Evolutionary conservation across 129 eudicot genomes (phyloP).

Genomic region (Logfia minima): DNA sequence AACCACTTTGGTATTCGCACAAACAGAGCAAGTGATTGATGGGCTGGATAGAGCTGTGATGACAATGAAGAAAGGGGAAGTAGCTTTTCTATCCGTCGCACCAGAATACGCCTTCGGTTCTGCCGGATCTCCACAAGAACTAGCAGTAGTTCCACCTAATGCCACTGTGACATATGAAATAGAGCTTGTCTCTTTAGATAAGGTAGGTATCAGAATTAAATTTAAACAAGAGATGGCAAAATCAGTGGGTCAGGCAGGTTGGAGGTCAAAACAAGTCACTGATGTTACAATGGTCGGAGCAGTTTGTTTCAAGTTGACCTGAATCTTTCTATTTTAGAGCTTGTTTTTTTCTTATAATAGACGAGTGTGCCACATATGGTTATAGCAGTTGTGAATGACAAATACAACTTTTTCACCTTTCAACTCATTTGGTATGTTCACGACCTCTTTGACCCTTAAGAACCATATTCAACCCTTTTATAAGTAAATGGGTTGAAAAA

Average conservation of each 20-base stretch:
- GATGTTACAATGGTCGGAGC: too few species aligned
- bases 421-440: neutral
- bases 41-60: slow-evolving; percentile 79
- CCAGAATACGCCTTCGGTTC: slow-evolving; percentile 91
- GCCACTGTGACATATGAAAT: slow-evolving; percentile 73
- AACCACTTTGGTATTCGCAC: neutral
- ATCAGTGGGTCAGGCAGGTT: neutral
- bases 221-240: neutral
- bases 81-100: slow-evolving; percentile 61
- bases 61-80: slow-evolving; percentile 96
- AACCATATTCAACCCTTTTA: neutral
- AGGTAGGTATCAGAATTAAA: slow-evolving; percentile 41
- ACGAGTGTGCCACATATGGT: neutral
- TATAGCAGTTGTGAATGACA: neutral
- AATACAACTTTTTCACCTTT: too few species aligned
- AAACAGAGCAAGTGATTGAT: slow-evolving; percentile 90
- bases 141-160: slow-evolving; percentile 80
- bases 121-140: slow-evolving; percentile 67
- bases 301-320: too few species aligned
- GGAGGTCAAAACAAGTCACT: too few species aligned
- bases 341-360: too few species aligned
- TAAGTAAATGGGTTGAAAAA: neutral
- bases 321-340: too few species aligned
- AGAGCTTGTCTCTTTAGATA: slow-evolving; percentile 83
- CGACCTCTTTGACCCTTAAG: neutral